Conservation (phyloP, 495 filamentous ascomycete species). For the Penicillium lagena region DNA sequence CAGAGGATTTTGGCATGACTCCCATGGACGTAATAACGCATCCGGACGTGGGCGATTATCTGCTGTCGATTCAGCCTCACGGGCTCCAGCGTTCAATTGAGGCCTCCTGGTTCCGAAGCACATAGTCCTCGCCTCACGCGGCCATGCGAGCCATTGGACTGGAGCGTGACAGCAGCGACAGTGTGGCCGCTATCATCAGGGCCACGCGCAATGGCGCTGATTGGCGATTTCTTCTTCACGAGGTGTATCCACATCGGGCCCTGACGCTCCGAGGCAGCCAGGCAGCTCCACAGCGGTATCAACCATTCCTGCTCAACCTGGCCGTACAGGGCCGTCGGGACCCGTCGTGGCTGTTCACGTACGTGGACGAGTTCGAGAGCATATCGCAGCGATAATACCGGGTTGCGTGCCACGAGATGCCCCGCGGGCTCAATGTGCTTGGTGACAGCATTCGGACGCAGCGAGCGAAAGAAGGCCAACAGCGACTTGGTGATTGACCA, state of each 20-base stretch:
- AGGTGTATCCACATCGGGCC: slow-evolving; percentile 22
- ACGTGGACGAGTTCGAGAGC: slow-evolving; percentile 21
- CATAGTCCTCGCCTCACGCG: slow-evolving; percentile 10
- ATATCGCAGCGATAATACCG: slow-evolving; percentile 15
- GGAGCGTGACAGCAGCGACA: slow-evolving; percentile 21
- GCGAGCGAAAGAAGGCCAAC: background rate
- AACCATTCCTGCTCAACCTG: slow-evolving; percentile 20
- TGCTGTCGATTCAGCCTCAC: slow-evolving; percentile 22
- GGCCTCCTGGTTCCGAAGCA: slow-evolving; percentile 25
- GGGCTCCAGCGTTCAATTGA: slow-evolving; percentile 30
- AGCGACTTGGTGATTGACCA: slow-evolving; percentile 1
- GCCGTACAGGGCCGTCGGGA: slow-evolving; percentile 16
- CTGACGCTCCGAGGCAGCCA: slow-evolving; percentile 22
- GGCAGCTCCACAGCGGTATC: slow-evolving; percentile 18
- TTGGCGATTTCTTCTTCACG: slow-evolving; percentile 26
- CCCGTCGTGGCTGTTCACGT: slow-evolving; percentile 26
- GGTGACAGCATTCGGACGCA: slow-evolving; percentile 18
- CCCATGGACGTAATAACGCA: slow-evolving; percentile 18
- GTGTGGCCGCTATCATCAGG: slow-evolving; percentile 20
- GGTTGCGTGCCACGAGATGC: slow-evolving; percentile 15
- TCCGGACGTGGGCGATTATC: slow-evolving; percentile 18
- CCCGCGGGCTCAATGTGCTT: slow-evolving; percentile 19
- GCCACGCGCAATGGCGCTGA: slow-evolving; percentile 25
- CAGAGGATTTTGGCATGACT: slow-evolving; percentile 19
- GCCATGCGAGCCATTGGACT: slow-evolving; percentile 20